Base-by-base conservation (phyloP, 306 rosid species). In the Cucurbita pepo region DNA sequence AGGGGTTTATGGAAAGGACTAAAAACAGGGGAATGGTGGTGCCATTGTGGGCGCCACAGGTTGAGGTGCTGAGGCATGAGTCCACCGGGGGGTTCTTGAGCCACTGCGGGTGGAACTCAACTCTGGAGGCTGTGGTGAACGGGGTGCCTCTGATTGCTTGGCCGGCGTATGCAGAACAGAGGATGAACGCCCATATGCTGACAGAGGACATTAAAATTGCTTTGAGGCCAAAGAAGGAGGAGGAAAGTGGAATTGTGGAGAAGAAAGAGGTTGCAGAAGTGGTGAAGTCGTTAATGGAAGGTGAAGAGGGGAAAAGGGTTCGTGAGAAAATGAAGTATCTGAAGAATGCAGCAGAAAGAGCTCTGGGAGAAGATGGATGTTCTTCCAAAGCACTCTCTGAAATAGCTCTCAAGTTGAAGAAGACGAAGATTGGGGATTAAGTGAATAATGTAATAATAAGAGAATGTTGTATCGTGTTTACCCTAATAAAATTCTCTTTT, bases 61-160 rank as follows among this genome's bases (percentile, higher is more conserved):
- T 85, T 0, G 88, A 81, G 43, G 74, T 91, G 0, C 58, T 91
- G 6, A 74, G 80, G 48, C 97, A 91, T 15, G 79, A 76, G 0
- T 82, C 97, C 0, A 87, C 87, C 0, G 97, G 89, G 0, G 97
- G 89, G 52, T 89, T 91, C 78, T 53, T 91, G 0, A 87, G 79
- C 10, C 97, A 91, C 21, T 91, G 97, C 5, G 97, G 97, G 0
- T 91, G 97, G 97, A 91, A 91, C 45, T 91, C 97, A 0, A 8
- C 78, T 0, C 83, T 89, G 0, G 97, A 91, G 67, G 82, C 89
- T 2, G 83, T 88, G 3, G 86, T 78, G 0, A 78, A 71, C n/a
- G 97, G 96, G 3, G 81, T 91, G 14, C 96, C 97, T 0, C 56
- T 89, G 0, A 56, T 91, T 18, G 91, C 84, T 0, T 91, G 97